phyloP scores from a whole-genome alignment of 1,284 basidiomycete species.

The Boletus subluridellus region DNA sequence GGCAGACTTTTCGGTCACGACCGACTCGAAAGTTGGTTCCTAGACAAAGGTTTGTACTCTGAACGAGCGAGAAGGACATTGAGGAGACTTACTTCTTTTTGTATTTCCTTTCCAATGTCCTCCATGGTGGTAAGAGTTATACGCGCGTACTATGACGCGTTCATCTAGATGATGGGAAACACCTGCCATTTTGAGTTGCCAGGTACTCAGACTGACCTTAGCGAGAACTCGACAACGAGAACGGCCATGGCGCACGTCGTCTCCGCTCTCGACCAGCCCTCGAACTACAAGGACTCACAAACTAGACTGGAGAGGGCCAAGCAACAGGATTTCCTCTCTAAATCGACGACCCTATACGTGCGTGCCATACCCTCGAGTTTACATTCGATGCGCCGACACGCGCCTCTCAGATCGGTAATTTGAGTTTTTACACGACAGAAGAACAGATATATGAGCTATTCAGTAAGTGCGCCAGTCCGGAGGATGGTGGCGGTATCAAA shows the following conservation, averaged over 20 bases:
- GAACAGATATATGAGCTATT: constrained; percentile 99
- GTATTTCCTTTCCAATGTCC: constrained; percentile 79
- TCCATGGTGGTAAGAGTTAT: constrained; percentile 51
- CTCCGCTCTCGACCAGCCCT: constrained; percentile 82
- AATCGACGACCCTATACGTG: constrained; percentile 77
- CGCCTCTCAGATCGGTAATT: constrained; percentile 77
- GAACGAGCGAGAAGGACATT: not conserved
- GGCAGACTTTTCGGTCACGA: constrained; percentile 84
- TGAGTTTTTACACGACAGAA: constrained; percentile 98
- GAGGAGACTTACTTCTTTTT: constrained; percentile 64
- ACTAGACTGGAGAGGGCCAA: constrained; percentile 66
- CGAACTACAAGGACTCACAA: constrained; percentile 92
- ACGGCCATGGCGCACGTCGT: constrained; percentile 83
- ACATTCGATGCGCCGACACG: constrained; percentile 1
- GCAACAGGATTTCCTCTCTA: constrained; percentile 67
- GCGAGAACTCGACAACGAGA: not conserved
- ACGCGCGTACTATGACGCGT: constrained; percentile 35
- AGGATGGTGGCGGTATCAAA: constrained; percentile 94
- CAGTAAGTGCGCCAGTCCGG: constrained; percentile 83
- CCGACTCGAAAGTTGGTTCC: constrained; percentile 89
- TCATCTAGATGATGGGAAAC: constrained; percentile 26
- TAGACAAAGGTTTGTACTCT: constrained; percentile 32
- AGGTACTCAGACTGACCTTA: not conserved
- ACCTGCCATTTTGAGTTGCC: constrained; percentile 20
- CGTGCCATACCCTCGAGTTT: constrained; percentile 26